These are phyloP conservation scores for Alternaria conjuncta DNA, from an alignment of 2,329 filamentous ascomycete genomes.

Conservation along the genomic window DNA sequence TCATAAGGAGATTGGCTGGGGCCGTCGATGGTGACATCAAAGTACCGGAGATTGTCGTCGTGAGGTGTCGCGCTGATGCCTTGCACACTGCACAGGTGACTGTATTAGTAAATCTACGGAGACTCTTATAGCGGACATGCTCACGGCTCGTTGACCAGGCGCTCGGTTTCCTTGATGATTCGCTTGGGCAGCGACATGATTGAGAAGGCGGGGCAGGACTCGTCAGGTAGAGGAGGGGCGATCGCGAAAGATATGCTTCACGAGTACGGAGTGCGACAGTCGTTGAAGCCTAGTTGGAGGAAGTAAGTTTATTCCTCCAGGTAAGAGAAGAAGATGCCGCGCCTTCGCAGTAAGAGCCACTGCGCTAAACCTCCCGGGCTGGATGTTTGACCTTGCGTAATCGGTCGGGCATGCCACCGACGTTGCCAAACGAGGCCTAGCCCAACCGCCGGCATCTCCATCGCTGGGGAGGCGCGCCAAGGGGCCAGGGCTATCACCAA, in stretches of 20 bases:
- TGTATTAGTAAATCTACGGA: constrained; percentile 5
- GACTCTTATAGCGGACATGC: constrained; percentile 41
- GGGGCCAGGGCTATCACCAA: constrained; percentile 9
- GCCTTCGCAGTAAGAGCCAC: constrained; percentile 6
- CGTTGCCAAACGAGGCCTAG: not conserved
- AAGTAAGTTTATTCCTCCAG: not conserved
- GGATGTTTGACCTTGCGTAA: constrained; percentile 15
- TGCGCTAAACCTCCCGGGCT: not conserved
- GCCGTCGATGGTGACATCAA: constrained; percentile 95
- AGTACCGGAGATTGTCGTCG: constrained; percentile 96
- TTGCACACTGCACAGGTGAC: constrained; percentile 70
- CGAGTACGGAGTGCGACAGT: not conserved
- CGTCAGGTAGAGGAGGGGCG: not conserved
- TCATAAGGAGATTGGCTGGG: constrained; percentile 93
- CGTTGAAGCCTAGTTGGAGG: not conserved
- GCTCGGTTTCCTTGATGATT: constrained; percentile 98
- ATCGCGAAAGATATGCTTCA: not conserved
- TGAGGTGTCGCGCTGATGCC: constrained; percentile 96
- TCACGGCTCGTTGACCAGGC: constrained; percentile 95
- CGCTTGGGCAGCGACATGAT: constrained; percentile 82
- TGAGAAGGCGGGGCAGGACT: constrained; percentile 9
- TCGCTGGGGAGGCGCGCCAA: constrained; percentile 1
- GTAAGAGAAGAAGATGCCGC: not conserved
- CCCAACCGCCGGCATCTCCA: constrained; percentile 1
- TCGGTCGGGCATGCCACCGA: not conserved